phyloP scores from a whole-genome alignment of 306 rosid genomes.

The barrel medic (Medicago truncatula) region MtrunA17r5.0-ANR NC_053047.1:41110001-41110500 shows the following conservation, averaged over 20 bases:
- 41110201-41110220: background rate
- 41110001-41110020: too few species aligned
- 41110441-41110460: too few species aligned
- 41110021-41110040: background rate
- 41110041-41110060: conserved; percentile 8
- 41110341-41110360: too few species aligned
- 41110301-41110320: background rate
- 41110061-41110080: background rate
- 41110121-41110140: background rate
- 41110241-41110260: background rate
- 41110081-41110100: background rate
- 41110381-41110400: too few species aligned
- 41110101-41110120: background rate
- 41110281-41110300: too few species aligned
- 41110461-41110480: too few species aligned
- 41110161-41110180: background rate
- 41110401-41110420: too few species aligned
- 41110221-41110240: too few species aligned
- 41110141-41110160: background rate
- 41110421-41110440: too few species aligned
- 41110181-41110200: background rate
- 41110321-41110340: background rate
- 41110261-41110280: too few species aligned
- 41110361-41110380: too few species aligned
- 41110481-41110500: too few species aligned